phyloP scores from a whole-genome alignment of 1,284 basidiomycete species.

The Xanthoconium separans region DNA sequence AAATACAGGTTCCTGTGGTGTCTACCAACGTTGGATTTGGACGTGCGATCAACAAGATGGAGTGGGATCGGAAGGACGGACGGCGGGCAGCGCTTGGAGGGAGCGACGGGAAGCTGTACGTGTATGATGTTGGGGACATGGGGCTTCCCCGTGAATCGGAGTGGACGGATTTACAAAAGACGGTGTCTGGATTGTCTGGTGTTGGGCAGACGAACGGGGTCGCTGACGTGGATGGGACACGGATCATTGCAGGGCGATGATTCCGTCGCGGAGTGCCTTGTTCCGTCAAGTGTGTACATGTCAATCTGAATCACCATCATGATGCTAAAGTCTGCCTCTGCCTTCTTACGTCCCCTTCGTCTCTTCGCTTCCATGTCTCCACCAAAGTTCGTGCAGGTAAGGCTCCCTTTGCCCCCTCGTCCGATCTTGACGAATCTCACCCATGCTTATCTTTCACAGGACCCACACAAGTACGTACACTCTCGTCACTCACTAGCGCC shows the following conservation, averaged over 20 bases:
- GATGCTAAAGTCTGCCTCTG: not conserved
- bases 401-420: too few species aligned
- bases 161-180: conserved; percentile 89
- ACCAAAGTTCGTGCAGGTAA: conserved; percentile 6
- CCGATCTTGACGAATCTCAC: not conserved
- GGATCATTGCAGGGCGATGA: conserved; percentile 47
- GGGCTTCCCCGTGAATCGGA: conserved; percentile 81
- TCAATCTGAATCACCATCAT: not conserved
- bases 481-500: not conserved
- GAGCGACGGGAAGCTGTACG: conserved; percentile 88
- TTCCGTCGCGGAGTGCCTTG: conserved; percentile 18
- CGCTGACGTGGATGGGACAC: conserved; percentile 42
- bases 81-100: conserved; percentile 85
- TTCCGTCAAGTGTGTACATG: not conserved
- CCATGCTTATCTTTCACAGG: conserved; percentile 33
- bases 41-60: conserved; percentile 90
- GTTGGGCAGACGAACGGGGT: conserved; percentile 54
- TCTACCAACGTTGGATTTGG: conserved; percentile 71
- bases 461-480: conserved; percentile 62
- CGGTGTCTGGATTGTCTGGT: conserved; percentile 61
- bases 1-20: conserved; percentile 70
- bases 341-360: not conserved
- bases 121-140: conserved; percentile 94
- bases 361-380: not conserved
- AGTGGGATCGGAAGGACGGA: conserved; percentile 89